Conservation (phyloP, 345 rosid genomes). For the Aquilaria malaccensis region DNA sequence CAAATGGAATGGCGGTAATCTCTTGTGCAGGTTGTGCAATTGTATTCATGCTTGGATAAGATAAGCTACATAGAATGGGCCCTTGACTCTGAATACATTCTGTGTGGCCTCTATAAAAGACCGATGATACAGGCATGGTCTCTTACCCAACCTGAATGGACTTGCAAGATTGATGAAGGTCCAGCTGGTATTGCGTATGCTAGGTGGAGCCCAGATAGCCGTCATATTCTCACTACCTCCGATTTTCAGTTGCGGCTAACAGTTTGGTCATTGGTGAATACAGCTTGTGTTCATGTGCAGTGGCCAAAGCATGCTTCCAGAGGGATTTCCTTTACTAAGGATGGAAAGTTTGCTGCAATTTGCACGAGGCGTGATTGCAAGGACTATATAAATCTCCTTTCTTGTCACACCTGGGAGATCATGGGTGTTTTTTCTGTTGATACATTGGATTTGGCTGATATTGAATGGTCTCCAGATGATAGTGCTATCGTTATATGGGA, state of each 20-base stretch:
- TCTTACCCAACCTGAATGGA: conserved; percentile 87
- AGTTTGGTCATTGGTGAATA: conserved; percentile 88
- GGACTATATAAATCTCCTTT: conserved; percentile 78
- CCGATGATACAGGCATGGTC: conserved; percentile 99
- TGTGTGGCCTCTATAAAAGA: conserved; percentile 81
- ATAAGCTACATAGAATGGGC: conserved; percentile 98
- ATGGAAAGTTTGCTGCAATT: conserved; percentile 84
- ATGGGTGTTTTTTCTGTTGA: conserved; percentile 93
- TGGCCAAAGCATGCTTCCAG: conserved; percentile 94
- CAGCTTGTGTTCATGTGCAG: conserved; percentile 89
- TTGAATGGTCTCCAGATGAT: conserved; percentile 96
- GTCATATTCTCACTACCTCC: conserved; percentile 87
- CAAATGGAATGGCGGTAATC: not conserved
- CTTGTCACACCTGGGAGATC: conserved; percentile 90
- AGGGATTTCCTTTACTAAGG: conserved; percentile 74
- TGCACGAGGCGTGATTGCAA: conserved; percentile 95
- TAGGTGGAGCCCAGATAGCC: conserved; percentile 98
- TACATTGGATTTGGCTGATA: conserved; percentile 84
- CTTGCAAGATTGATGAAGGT: conserved; percentile 97
- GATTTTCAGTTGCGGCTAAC: conserved; percentile 88
- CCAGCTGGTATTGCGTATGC: conserved; percentile 95
- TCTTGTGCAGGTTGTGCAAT: conserved; percentile 79
- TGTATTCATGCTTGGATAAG: conserved; percentile 96
- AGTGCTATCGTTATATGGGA: conserved; percentile 83
- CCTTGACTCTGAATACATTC: conserved; percentile 86